These are phyloP conservation scores for Mycothermus thermophilus DNA, from an alignment of 495 filamentous ascomycete species.

Conservation along the genomic window DNA sequence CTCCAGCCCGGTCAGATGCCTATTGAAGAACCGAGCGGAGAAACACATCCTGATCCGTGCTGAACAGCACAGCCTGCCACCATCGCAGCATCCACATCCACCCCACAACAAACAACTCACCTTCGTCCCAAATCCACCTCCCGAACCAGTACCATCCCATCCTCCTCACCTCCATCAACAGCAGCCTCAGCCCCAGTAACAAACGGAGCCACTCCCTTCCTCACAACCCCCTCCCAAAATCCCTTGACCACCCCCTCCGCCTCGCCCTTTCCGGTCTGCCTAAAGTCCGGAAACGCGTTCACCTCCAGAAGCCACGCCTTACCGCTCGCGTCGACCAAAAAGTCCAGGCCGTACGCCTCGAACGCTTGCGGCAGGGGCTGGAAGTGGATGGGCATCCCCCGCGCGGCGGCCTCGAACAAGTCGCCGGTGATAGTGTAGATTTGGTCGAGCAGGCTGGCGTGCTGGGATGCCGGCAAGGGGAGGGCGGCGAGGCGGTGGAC, in stretches of 20 bases:
- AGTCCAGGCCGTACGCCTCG: constrained; percentile 87
- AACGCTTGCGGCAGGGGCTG: constrained; percentile 77
- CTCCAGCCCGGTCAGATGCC: no score
- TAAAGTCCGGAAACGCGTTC: constrained; percentile 95
- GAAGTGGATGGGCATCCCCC: constrained; percentile 77
- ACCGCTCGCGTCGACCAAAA: constrained; percentile 56
- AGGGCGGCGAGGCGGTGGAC: constrained; percentile 63
- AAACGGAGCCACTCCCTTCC: constrained; percentile 40
- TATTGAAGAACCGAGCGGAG: no score
- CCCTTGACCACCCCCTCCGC: constrained; percentile 55
- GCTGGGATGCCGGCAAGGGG: constrained; percentile 14
- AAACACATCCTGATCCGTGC: no score
- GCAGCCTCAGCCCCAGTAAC: constrained; percentile 9
- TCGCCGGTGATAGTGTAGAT: constrained; percentile 60
- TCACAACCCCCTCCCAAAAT: constrained; percentile 60
- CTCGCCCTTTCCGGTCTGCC: constrained; percentile 70
- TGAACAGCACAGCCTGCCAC: no score
- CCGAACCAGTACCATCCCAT: constrained; percentile 22
- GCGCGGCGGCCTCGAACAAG: constrained; percentile 70
- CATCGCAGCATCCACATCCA: no score
- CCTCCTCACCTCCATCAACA: constrained; percentile 6
- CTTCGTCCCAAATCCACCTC: constrained; percentile 22
- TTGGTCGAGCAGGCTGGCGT: constrained; percentile 48
- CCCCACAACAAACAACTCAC: no score
- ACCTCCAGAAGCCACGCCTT: constrained; percentile 69